phyloP scores from a whole-genome alignment of 2,329 filamentous ascomycete species.

The Pseudohalonectria lignicola region DNA sequence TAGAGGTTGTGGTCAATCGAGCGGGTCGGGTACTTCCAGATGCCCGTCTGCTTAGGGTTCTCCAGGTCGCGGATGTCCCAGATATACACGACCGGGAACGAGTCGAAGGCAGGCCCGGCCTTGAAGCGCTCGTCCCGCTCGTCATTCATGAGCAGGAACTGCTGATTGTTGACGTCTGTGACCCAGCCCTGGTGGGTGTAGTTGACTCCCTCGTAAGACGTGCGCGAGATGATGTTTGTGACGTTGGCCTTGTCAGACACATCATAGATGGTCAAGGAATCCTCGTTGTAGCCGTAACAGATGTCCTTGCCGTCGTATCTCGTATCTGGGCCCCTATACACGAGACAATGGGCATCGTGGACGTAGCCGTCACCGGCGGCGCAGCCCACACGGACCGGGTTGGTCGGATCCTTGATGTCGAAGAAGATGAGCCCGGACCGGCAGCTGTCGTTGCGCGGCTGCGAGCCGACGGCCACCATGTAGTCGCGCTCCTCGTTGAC shows the following conservation, averaged over 20 bases:
- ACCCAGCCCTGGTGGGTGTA: conserved; percentile 48
- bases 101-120: conserved; percentile 12
- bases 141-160: conserved; percentile 36
- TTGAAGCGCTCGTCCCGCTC: conserved; percentile 36
- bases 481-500: conserved; percentile 21
- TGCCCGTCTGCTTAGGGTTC: conserved; percentile 27
- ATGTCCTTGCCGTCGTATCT: conserved; percentile 36
- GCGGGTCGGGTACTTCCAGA: conserved; percentile 22
- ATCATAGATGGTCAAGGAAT: conserved; percentile 34
- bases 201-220: conserved; percentile 40
- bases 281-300: conserved; percentile 46
- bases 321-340: conserved; percentile 37
- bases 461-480: conserved; percentile 29
- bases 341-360: conserved; percentile 49
- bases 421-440: conserved; percentile 46
- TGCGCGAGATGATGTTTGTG: conserved; percentile 36
- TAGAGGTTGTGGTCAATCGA: conserved; percentile 34
- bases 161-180: conserved; percentile 28
- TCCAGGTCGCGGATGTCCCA: conserved; percentile 32
- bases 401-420: conserved; percentile 40
- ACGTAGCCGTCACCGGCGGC: conserved; percentile 45
- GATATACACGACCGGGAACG: conserved; percentile 35
- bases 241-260: conserved; percentile 35
- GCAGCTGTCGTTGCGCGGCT: conserved; percentile 30
- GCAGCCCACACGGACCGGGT: conserved; percentile 41